A percentile compares a stretch with the other conserved stretches of the same genome.
These are phyloP conservation scores for Sporothrix brunneoviolacea DNA, from an alignment of 2,329 filamentous ascomycete genomes.

Conservation along the genomic window DNA sequence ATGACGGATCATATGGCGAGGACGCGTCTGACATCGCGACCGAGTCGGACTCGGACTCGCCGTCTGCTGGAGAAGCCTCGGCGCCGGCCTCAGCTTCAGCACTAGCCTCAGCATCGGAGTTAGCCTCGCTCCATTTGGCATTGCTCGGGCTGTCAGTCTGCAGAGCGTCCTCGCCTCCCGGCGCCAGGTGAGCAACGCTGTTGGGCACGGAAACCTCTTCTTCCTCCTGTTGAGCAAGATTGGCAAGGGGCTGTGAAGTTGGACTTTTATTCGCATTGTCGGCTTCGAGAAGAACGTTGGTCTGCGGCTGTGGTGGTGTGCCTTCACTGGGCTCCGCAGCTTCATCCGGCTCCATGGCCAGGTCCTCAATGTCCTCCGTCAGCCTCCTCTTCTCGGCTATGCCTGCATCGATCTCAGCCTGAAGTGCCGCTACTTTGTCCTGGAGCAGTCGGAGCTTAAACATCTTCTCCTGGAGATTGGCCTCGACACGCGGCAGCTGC, in stretches of 20 bases:
- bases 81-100: not conserved
- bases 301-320: not conserved
- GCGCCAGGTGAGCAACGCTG: too few species aligned
- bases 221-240: too few species aligned
- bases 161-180: too few species aligned
- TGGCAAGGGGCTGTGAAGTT: too few species aligned
- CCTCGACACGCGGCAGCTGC: conserved; percentile 33
- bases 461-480: conserved; percentile 37
- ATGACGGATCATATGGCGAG: not conserved
- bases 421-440: conserved; percentile 40
- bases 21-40: not conserved
- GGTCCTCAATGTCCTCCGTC: conserved; percentile 26
- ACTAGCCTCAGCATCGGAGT: too few species aligned
- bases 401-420: conserved; percentile 38
- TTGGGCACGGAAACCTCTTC: too few species aligned
- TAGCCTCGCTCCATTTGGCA: too few species aligned
- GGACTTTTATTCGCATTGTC: too few species aligned
- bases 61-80: too few species aligned
- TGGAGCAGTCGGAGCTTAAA: conserved; percentile 40
- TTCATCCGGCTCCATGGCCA: conserved; percentile 32
- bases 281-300: too few species aligned
- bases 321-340: conserved; percentile 18
- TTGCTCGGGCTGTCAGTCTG: too few species aligned
- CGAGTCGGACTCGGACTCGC: not conserved
- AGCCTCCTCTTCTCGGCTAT: conserved; percentile 29